phyloP scores from a whole-genome alignment of 208 protist genomes.

The Crithidia mellificae region DNA sequence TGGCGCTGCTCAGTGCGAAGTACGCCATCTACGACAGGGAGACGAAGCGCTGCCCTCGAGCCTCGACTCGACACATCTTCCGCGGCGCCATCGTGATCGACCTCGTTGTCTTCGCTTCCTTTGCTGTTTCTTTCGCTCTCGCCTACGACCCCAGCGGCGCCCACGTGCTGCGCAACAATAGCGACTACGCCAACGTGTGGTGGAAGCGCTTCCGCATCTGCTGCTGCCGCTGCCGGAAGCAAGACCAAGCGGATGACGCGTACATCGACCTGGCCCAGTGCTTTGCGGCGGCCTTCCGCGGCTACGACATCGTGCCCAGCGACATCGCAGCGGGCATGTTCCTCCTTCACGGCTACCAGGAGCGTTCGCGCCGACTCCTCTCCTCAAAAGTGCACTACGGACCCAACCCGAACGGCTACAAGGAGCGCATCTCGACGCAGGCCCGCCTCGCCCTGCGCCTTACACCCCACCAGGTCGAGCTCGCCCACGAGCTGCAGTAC shows the following conservation, averaged over 20 bases:
- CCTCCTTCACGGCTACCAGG: slow-evolving; percentile 78
- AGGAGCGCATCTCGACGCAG: slow-evolving; percentile 54
- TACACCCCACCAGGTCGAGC: slow-evolving; percentile 34
- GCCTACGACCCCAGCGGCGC: slow-evolving; percentile 61
- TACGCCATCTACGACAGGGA: slow-evolving; percentile 48
- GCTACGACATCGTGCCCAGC: slow-evolving; percentile 82
- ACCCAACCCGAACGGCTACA: slow-evolving; percentile 29
- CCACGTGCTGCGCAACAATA: slow-evolving; percentile 32
- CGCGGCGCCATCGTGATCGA: slow-evolving; percentile 41
- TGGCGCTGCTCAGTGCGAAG: slow-evolving; percentile 38
- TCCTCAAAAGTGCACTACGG: slow-evolving; percentile 37
- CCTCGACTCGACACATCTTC: slow-evolving; percentile 35
- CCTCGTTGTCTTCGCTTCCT: slow-evolving; percentile 32
- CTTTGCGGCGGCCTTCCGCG: slow-evolving; percentile 75
- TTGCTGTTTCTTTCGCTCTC: slow-evolving; percentile 45
- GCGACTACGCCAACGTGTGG: slow-evolving; percentile 76
- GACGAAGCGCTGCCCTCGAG: slow-evolving; percentile 16
- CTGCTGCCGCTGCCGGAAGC: slow-evolving; percentile 52
- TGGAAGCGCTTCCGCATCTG: slow-evolving; percentile 55
- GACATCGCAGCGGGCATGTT: slow-evolving; percentile 84
- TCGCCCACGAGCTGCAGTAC: slow-evolving; percentile 48
- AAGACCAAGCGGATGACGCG: slow-evolving; percentile 39
- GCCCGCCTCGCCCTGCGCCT: slow-evolving; percentile 47
- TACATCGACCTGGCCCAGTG: slow-evolving; percentile 63
- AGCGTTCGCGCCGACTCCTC: slow-evolving; percentile 34